Conservation (phyloP, 352 stramenopile genomes). For the Saprolegnia diclina region DNA sequence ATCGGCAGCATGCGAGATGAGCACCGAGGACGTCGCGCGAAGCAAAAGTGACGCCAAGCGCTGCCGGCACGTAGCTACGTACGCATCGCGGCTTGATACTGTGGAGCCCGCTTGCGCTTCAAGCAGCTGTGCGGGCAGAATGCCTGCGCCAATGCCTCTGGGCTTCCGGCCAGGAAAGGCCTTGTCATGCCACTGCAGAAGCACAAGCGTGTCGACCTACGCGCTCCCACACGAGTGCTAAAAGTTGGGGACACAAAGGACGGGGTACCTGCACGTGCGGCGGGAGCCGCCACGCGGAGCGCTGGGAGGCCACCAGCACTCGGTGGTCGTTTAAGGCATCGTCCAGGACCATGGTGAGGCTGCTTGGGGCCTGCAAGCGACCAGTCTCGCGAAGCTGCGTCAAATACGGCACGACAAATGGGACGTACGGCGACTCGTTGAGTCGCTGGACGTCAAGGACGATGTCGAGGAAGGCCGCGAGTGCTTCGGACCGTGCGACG, state of each 20-base stretch:
- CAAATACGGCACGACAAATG: conserved; percentile 72
- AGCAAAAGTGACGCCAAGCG: neutral
- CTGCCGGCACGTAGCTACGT: neutral
- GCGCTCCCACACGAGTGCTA: neutral
- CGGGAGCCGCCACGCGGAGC: neutral
- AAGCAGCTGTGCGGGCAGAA: neutral
- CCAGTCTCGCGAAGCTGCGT: conserved; percentile 35
- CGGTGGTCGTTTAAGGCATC: neutral
- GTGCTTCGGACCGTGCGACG: conserved; percentile 48
- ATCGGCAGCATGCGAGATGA: neutral
- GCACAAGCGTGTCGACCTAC: conserved; percentile 9
- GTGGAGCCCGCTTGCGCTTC: neutral
- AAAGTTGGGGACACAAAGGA: neutral
- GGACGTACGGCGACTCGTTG: conserved; percentile 45
- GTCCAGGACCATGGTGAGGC: neutral
- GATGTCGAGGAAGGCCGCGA: conserved; percentile 63
- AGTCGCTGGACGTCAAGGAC: conserved; percentile 55
- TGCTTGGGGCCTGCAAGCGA: neutral
- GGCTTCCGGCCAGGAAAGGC: conserved; percentile 21
- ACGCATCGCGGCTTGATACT: neutral
- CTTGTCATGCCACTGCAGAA: conserved; percentile 17
- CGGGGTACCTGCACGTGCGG: neutral
- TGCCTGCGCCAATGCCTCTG: neutral
- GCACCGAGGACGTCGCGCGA: neutral
- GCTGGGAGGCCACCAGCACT: conserved; percentile 12